Conservation (phyloP, 129 eudicot species). For the Ambrosia artemisiifolia region DNA sequence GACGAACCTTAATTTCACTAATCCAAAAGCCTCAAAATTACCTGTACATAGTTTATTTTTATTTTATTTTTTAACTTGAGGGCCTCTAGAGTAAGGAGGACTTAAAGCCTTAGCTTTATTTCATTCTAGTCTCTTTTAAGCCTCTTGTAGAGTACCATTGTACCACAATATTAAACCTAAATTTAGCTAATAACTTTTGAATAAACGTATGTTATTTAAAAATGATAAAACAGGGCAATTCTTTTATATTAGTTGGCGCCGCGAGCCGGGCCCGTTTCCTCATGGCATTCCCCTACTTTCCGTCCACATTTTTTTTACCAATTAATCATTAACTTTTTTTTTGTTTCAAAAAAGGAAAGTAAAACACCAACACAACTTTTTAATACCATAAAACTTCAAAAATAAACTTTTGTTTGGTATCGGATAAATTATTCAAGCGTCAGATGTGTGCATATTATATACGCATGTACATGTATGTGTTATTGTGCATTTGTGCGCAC, state of each 20-base stretch:
- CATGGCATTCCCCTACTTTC: slow-evolving; percentile 23
- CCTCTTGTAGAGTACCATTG: too few species aligned
- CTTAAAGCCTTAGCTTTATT: too few species aligned
- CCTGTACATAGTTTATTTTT: too few species aligned
- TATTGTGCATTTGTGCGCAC: too few species aligned
- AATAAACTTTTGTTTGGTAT: neutral
- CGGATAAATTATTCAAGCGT: neutral
- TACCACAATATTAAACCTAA: too few species aligned
- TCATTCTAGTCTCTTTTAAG: too few species aligned
- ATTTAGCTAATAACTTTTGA: too few species aligned
- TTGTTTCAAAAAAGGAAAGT: neutral
- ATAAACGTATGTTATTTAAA: too few species aligned
- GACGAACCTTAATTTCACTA: too few species aligned
- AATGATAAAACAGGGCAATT: neutral
- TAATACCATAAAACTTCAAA: neutral
- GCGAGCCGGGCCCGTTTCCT: slow-evolving; percentile 37
- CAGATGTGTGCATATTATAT: neutral
- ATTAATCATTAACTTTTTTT: neutral
- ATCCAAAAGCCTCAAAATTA: too few species aligned
- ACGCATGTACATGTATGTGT: neutral
- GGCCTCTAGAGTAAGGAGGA: too few species aligned
- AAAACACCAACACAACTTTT: neutral
- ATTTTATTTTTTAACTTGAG: too few species aligned
- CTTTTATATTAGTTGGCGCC: slow-evolving; percentile 20
- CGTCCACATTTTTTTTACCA: slow-evolving; percentile 15